These are phyloP conservation scores for Xylaria grammica DNA, from an alignment of 495 filamentous ascomycete genomes.

Conservation along the genomic window DNA sequence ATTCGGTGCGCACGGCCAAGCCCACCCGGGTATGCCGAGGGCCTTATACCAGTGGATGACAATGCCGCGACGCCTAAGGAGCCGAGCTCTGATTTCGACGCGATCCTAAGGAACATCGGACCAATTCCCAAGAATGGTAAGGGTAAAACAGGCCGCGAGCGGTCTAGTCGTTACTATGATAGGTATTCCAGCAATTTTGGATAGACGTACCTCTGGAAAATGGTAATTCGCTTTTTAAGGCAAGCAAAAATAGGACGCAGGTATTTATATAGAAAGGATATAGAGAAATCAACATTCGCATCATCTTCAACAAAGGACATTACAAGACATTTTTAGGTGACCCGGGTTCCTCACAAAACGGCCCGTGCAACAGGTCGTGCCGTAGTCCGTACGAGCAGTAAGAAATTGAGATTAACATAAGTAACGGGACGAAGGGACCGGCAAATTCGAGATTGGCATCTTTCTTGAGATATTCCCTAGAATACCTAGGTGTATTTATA, in stretches of 20 bases:
- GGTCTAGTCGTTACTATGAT: constrained; percentile 18
- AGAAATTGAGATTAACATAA: too few relatives aligned
- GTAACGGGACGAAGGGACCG: too few relatives aligned
- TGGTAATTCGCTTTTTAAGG: not conserved
- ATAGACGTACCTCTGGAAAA: not conserved
- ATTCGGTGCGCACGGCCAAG: not conserved
- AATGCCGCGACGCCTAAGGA: constrained; percentile 2
- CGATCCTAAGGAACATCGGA: constrained; percentile 17
- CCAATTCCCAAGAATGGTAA: not conserved
- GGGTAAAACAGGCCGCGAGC: not conserved
- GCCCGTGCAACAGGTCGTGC: too few relatives aligned
- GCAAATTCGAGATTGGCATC: too few relatives aligned
- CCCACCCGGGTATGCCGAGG: not conserved
- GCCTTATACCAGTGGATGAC: constrained; percentile 12
- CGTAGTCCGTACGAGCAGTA: too few relatives aligned
- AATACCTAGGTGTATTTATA: too few relatives aligned
- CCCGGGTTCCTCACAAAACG: too few relatives aligned
- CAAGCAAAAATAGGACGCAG: not conserved
- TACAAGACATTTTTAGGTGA: not conserved
- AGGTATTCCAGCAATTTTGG: constrained; percentile 21
- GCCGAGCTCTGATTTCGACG: constrained; percentile 14
- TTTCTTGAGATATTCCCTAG: too few relatives aligned
- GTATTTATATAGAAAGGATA: not conserved
- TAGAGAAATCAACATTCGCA: not conserved
- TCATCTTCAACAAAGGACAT: not conserved